phyloP scores from a whole-genome alignment of 2,329 filamentous ascomycete species.

The Ceratocystis huliohia region DNA sequence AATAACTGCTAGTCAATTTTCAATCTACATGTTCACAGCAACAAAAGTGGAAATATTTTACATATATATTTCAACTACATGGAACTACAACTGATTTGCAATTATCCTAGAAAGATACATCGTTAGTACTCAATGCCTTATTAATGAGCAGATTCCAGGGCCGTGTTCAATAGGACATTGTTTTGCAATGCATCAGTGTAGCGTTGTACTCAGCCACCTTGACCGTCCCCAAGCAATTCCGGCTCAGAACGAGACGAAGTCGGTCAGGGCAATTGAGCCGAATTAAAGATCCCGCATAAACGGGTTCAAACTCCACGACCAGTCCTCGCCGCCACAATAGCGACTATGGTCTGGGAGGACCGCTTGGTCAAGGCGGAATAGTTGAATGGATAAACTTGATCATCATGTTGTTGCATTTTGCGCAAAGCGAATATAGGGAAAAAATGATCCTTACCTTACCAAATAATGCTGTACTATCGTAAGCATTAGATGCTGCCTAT shows the following conservation, averaged over 20 bases:
- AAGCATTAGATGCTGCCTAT: neutral
- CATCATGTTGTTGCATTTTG: slow-evolving; percentile 28
- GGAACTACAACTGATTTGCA: no score
- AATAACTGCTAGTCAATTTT: neutral
- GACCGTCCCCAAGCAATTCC: slow-evolving; percentile 39
- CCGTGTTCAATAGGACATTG: neutral
- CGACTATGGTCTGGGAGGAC: slow-evolving; percentile 59
- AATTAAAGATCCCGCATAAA: slow-evolving; percentile 35
- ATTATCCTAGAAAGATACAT: no score
- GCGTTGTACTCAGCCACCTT: slow-evolving; percentile 56
- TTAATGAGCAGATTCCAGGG: no score
- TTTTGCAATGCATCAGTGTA: slow-evolving; percentile 40
- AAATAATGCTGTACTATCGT: neutral
- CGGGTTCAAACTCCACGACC: slow-evolving; percentile 58
- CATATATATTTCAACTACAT: no score
- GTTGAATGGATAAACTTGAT: slow-evolving; percentile 65
- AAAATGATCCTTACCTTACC: neutral
- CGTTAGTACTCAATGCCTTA: no score
- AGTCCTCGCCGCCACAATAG: slow-evolving; percentile 43
- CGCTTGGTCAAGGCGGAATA: slow-evolving; percentile 54
- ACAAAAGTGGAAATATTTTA: neutral
- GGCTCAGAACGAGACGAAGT: slow-evolving; percentile 30
- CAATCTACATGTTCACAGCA: neutral
- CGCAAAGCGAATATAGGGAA: no score
- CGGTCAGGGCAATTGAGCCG: slow-evolving; percentile 42